These are phyloP conservation scores for Lipomyces kockii DNA, from an alignment of 805 yeast species.

Conservation along the genomic window DNA sequence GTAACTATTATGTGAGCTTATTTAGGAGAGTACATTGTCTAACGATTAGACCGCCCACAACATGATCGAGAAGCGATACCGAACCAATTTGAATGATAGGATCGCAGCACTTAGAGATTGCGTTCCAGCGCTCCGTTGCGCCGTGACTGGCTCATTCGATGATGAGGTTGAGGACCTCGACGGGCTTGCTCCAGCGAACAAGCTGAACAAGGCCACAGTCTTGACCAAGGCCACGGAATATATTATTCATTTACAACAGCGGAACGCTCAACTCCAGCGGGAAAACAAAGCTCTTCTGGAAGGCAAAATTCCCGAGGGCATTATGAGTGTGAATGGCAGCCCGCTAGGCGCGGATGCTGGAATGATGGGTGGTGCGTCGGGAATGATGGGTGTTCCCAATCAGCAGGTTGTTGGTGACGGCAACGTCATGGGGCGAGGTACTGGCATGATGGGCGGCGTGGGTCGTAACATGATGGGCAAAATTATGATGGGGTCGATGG, in stretches of 20 bases:
- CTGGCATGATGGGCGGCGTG: constrained; percentile 7
- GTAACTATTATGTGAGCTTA: constrained; percentile 16
- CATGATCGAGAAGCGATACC: constrained; percentile 78
- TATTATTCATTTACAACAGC: constrained; percentile 69
- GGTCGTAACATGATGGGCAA: constrained; percentile 39
- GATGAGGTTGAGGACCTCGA: constrained; percentile 59
- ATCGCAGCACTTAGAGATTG: constrained; percentile 72
- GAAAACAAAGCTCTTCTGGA: constrained; percentile 53
- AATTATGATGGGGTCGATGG: constrained; percentile 47
- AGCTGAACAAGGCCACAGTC: constrained; percentile 78
- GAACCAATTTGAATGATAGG: constrained; percentile 76
- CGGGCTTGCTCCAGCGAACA: constrained; percentile 75
- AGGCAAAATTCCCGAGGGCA: constrained; percentile 25
- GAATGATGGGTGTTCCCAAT: constrained; percentile 12
- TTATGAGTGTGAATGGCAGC: constrained; percentile 7
- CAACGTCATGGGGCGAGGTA: background rate
- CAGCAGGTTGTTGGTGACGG: background rate
- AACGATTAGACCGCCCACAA: constrained; percentile 64
- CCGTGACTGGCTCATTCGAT: constrained; percentile 49
- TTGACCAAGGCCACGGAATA: constrained; percentile 80
- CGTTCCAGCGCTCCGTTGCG: constrained; percentile 75
- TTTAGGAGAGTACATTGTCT: background rate
- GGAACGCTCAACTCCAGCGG: constrained; percentile 60
- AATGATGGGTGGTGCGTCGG: constrained; percentile 12
- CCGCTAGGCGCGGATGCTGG: constrained; percentile 3